These are phyloP conservation scores for Hericium alpestre DNA, from an alignment of 768 basidiomycete genomes.

Conservation along the genomic window DNA sequence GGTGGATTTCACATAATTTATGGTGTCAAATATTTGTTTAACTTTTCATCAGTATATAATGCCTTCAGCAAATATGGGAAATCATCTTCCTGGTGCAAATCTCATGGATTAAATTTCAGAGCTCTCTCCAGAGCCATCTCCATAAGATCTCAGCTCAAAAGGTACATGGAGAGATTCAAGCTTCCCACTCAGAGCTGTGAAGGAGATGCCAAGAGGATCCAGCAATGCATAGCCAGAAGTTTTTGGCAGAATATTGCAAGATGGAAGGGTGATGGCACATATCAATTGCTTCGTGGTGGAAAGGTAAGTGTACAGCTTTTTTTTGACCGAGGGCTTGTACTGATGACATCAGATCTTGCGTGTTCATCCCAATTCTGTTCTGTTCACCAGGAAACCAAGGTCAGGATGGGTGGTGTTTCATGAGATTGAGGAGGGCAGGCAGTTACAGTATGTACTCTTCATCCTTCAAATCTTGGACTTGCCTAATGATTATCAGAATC, in stretches of 20 bases:
- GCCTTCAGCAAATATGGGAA: constrained; percentile 77
- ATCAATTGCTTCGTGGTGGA: constrained; percentile 77
- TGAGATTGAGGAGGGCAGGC: constrained; percentile 94
- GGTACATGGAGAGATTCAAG: constrained; percentile 87
- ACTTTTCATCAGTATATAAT: constrained; percentile 62
- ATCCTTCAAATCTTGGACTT: background rate
- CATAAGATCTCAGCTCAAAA: constrained; percentile 88
- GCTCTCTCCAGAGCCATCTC: constrained; percentile 90
- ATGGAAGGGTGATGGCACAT: constrained; percentile 89
- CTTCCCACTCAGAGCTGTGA: constrained; percentile 79
- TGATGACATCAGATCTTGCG: constrained; percentile 51
- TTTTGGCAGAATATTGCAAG: constrained; percentile 92
- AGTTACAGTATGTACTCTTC: constrained; percentile 51
- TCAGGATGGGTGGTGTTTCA: constrained; percentile 93
- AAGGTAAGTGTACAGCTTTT: constrained; percentile 37
- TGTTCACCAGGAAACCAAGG: constrained; percentile 86
- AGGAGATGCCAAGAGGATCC: constrained; percentile 72
- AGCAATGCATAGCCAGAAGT: constrained; percentile 84
- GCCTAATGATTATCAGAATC: background rate
- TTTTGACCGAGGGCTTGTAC: constrained; percentile 1
- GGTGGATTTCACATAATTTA: constrained; percentile 33
- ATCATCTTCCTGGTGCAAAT: constrained; percentile 88
- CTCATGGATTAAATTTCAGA: constrained; percentile 86
- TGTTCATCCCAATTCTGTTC: constrained; percentile 87
- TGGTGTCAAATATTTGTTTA: background rate